Base-by-base conservation (phyloP, 2,329 filamentous ascomycete genomes). In the Diplodia mutila region DNA sequence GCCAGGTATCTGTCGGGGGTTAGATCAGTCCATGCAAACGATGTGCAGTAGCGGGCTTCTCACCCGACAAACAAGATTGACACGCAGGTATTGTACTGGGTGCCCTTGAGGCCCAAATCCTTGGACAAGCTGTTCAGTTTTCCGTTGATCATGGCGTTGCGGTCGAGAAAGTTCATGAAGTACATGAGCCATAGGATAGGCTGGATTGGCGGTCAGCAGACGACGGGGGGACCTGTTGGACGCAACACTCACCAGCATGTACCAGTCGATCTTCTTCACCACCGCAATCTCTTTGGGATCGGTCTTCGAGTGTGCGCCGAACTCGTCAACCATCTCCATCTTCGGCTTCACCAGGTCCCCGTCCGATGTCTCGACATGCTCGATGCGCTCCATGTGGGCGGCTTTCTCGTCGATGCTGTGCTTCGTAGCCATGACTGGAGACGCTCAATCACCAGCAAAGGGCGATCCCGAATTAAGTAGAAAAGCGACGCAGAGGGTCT, bases 91-190 rank as follows among this genome's bases (percentile, higher is more conserved):
- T 55, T 57, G 64, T 54, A 66, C 12, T 66, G 64, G 9, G 37
- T 48, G 16, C 51, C 52, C 4, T 57, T 32, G 23, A 66, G 51
- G 7, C 23, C 18, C 64, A 66, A 37, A 63, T 91, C 89, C 0
- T 81, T 77, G 66, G 89, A 85, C 11, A 91, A 79, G 16, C 88
- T 87, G 73, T 87, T 86, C 61, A 91, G 80, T 12, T 85, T 84
- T 0, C 89, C 89, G 4, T 88, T 84, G 1, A 87, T 87, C 67
- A 90, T 89, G 74, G 90, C 88, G 75, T 89, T 89, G 16, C 87
- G 82, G 71, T 89, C 87, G 27, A 52, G 59, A 32, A 63, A 63
- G 52, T 77, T 78, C 52, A 78, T 70, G 23, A 73, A 79, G 54
- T 82, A 83, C 74, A 83, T 80, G 7, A 76, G 70, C 67, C 77